A percentile compares a stretch with the other conserved stretches of the same genome.
phyloP scores from a whole-genome alignment of 164 flowering plant genomes.

The Stephania yunnanensis region DNA sequence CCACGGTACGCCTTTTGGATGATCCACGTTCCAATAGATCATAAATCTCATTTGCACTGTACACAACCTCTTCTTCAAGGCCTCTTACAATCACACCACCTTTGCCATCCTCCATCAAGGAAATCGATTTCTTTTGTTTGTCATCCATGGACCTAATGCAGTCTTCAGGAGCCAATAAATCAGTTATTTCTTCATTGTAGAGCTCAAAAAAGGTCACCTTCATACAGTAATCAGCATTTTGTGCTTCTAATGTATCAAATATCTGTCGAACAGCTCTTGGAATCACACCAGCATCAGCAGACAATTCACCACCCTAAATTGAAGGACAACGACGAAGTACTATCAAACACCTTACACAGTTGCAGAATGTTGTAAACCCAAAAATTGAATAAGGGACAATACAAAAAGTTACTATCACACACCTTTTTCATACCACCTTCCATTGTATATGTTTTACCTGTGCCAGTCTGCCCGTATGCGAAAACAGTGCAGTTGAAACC shows the following conservation, averaged over 20 bases:
- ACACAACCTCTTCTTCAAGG: constrained; percentile 30
- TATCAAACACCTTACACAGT: neutral
- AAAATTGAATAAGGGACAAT: neutral
- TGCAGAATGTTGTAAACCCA: neutral
- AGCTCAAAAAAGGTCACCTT: constrained; percentile 34
- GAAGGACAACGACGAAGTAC: neutral
- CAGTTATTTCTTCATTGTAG: constrained; percentile 36
- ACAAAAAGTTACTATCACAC: neutral
- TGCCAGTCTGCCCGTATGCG: constrained; percentile 90
- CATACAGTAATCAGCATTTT: constrained; percentile 31
- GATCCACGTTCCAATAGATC: constrained; percentile 28
- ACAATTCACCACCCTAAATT: constrained; percentile 27
- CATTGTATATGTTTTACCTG: constrained; percentile 93
- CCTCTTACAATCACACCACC: constrained; percentile 31
- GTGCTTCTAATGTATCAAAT: constrained; percentile 29
- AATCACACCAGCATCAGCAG: constrained; percentile 30
- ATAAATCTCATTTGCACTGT: constrained; percentile 29
- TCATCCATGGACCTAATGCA: constrained; percentile 16
- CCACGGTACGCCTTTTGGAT: constrained; percentile 27
- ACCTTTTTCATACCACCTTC: constrained; percentile 86
- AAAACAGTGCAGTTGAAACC: constrained; percentile 86
- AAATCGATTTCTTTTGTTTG: constrained; percentile 26
- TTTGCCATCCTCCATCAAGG: constrained; percentile 33
- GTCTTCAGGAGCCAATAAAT: constrained; percentile 28
- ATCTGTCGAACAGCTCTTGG: constrained; percentile 31